A percentile compares a stretch with the other conserved stretches of the same genome.
These are phyloP conservation scores for Cyclospora cayetanensis DNA, from an alignment of 169 alveolate genomes.

Conservation along the genomic window DNA sequence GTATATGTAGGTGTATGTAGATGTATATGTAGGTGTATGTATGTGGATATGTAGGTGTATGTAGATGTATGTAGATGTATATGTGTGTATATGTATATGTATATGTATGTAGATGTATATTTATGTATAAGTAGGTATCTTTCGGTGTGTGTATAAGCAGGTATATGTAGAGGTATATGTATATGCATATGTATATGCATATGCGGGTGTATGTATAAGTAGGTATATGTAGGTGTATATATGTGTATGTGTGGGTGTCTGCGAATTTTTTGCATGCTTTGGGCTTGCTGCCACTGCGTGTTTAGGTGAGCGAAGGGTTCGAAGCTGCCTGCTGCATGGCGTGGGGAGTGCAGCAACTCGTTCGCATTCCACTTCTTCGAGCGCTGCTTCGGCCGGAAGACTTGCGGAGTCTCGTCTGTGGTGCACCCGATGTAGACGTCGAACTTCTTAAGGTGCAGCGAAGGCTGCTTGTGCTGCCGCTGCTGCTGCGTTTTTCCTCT, in stretches of 20 bases:
- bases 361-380: slow-evolving; percentile 45
- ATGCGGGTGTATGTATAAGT: too few species aligned
- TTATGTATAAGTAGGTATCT: too few species aligned
- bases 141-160: too few species aligned
- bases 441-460: slow-evolving; percentile 34
- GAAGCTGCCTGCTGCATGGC: slow-evolving; percentile 59
- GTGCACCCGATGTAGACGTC: slow-evolving; percentile 56
- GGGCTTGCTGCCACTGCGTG: not conserved
- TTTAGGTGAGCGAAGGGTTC: slow-evolving; percentile 30
- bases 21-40: too few species aligned
- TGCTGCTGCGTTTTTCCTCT: not conserved
- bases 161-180: too few species aligned
- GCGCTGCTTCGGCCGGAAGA: slow-evolving; percentile 66
- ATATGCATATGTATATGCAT: too few species aligned
- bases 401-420: slow-evolving; percentile 50
- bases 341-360: slow-evolving; percentile 50
- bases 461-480: not conserved
- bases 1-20: too few species aligned
- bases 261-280: not conserved
- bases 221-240: not conserved
- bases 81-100: too few species aligned
- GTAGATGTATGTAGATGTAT: too few species aligned
- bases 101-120: too few species aligned
- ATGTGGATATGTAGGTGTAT: too few species aligned
- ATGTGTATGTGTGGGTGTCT: not conserved